Conservation (phyloP, 352 stramenopile species). For the Phytophthora melonis region DNA sequence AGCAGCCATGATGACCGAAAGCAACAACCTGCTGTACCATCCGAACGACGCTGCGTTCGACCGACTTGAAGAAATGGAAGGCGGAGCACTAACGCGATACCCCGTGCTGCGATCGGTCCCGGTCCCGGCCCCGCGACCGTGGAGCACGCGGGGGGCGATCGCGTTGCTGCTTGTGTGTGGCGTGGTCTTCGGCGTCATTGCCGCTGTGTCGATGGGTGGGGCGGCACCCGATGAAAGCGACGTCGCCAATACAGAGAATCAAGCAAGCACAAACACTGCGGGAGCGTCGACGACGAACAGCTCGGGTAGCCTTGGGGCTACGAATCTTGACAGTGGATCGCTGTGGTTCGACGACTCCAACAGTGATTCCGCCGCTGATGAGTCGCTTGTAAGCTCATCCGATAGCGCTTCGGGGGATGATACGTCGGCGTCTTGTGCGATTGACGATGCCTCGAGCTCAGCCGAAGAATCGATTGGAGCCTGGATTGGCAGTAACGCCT, state of each 20-base stretch:
- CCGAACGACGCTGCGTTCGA: constrained; percentile 28
- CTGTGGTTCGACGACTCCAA: background rate
- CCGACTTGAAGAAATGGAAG: constrained; percentile 39
- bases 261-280: constrained; percentile 8
- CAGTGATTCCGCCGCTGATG: background rate
- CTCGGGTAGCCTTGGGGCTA: constrained; percentile 20
- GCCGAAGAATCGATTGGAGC: background rate
- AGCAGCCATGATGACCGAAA: constrained; percentile 39
- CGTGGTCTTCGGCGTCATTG: constrained; percentile 39
- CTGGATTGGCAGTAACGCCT: constrained; percentile 1
- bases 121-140: constrained; percentile 26
- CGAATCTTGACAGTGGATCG: constrained; percentile 11
- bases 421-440: background rate
- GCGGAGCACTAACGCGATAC: constrained; percentile 16
- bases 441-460: background rate
- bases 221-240: constrained; percentile 5
- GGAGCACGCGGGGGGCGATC: constrained; percentile 34
- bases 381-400: background rate
- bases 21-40: constrained; percentile 40
- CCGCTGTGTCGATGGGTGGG: constrained; percentile 13
- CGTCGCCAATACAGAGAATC: constrained; percentile 7
- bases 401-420: background rate
- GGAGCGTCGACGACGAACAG: constrained; percentile 11
- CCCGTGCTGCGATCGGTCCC: constrained; percentile 35
- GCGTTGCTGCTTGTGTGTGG: constrained; percentile 34